Percentiles rank a stretch among this genome's conserved stretches.
Evolutionary conservation across 75 land plant species (phyloP).

Genomic region (Gnetum montanum): DNA sequence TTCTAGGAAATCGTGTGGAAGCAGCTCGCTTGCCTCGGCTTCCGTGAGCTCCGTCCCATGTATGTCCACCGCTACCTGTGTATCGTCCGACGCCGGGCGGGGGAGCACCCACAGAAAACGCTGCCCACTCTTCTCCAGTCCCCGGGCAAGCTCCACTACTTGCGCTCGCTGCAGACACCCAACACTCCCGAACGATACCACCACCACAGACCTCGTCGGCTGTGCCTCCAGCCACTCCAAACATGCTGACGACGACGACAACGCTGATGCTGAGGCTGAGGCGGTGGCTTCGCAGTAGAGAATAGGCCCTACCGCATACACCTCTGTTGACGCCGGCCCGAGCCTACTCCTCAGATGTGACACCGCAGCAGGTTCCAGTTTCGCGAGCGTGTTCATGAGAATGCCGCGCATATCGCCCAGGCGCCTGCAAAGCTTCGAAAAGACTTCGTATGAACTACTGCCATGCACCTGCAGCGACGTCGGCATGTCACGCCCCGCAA

Average conservation of each 20-base stretch:
- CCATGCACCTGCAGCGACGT: conserved; percentile 14
- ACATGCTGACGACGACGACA: neutral
- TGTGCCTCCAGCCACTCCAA: neutral
- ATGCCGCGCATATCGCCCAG: conserved; percentile 21
- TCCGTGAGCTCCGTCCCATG: neutral
- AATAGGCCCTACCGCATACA: neutral
- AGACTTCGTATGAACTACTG: conserved; percentile 5
- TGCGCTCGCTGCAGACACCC: neutral
- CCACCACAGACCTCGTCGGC: neutral
- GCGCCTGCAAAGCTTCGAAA: neutral
- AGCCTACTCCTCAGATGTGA: neutral
- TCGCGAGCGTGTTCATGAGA: conserved; percentile 28
- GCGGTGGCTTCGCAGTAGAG: neutral
- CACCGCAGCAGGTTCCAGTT: conserved; percentile 13
- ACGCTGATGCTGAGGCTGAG: neutral
- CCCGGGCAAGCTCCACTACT: neutral
- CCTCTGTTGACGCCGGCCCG: neutral
- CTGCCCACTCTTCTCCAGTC: neutral
- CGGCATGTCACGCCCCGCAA: conserved; percentile 16
- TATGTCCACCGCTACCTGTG: neutral
- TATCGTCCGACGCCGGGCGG: neutral
- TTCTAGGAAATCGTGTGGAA: conserved; percentile 26
- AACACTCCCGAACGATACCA: neutral
- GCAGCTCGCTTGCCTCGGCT: conserved; percentile 6
- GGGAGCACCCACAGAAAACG: neutral